Percentiles rank a stretch among this genome's conserved stretches.
Conservation (phyloP, 768 basidiomycete species). For the Hericium rajendrae region DNA sequence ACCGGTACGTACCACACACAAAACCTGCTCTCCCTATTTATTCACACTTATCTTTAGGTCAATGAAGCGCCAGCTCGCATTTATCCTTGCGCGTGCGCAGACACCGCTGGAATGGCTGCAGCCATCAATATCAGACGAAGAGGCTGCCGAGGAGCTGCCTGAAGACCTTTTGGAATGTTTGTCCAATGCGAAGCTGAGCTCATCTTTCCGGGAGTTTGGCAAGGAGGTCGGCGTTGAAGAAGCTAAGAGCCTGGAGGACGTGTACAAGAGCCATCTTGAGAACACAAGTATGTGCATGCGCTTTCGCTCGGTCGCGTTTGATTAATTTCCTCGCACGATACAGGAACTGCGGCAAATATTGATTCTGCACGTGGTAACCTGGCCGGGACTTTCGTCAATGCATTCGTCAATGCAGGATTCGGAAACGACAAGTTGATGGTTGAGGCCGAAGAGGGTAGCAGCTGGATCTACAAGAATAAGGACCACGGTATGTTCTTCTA, state of each 20-base stretch:
- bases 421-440: slow-evolving; percentile 99
- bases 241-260: slow-evolving; percentile 88
- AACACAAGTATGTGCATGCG: slow-evolving; percentile 54
- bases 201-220: slow-evolving; percentile 83
- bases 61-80: slow-evolving; percentile 94
- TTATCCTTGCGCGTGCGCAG: slow-evolving; percentile 87
- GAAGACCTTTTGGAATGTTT: slow-evolving; percentile 82
- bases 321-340: background rate
- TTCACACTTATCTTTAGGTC: slow-evolving; percentile 31
- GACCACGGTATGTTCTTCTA: slow-evolving; percentile 65
- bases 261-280: slow-evolving; percentile 95
- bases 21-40: background rate
- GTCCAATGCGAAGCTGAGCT: slow-evolving; percentile 76
- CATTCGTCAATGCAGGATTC: slow-evolving; percentile 97
- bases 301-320: background rate
- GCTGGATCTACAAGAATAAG: slow-evolving; percentile 99
- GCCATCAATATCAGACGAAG: slow-evolving; percentile 38
- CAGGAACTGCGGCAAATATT: slow-evolving; percentile 66
- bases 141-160: slow-evolving; percentile 44
- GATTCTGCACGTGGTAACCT: slow-evolving; percentile 93
- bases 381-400: slow-evolving; percentile 96
- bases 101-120: slow-evolving; percentile 87
- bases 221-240: slow-evolving; percentile 88
- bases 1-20: slow-evolving; percentile 48
- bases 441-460: slow-evolving; percentile 88